Conservation (phyloP, 768 basidiomycete species). For the Boletus edulis region DNA sequence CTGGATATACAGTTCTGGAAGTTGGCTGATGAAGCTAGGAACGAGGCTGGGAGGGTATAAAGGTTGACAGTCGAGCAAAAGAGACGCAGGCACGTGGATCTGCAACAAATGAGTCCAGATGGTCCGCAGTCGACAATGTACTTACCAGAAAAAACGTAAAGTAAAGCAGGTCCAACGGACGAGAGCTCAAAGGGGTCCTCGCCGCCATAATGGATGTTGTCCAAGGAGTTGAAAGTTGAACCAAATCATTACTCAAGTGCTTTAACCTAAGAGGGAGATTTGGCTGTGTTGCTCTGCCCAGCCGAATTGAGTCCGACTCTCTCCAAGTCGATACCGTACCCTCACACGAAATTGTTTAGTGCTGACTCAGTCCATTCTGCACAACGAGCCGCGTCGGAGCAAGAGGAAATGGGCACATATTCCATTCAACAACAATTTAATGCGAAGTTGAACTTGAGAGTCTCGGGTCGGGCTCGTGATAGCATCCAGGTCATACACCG, state of each 20-base stretch:
- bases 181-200: conserved; percentile 44
- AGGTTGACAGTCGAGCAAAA: conserved; percentile 70
- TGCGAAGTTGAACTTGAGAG: no score
- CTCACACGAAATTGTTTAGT: no score
- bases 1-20: conserved; percentile 50
- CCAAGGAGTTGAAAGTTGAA: not conserved
- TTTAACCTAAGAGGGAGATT: not conserved
- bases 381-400: no score
- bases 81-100: conserved; percentile 67
- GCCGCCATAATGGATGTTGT: conserved; percentile 10
- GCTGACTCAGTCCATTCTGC: no score
- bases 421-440: no score
- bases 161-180: conserved; percentile 67
- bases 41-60: conserved; percentile 54
- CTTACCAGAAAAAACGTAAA: conserved; percentile 68
- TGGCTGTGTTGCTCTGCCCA: not conserved
- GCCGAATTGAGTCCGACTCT: no score
- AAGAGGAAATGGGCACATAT: no score
- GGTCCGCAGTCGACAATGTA: not conserved
- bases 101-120: conserved; percentile 15
- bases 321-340: no score
- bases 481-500: no score
- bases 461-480: no score
- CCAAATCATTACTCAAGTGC: no score
- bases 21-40: conserved; percentile 43